Evolutionary conservation across 2,329 filamentous ascomycete genomes (phyloP).

Genomic region (Orbilia brochopaga): DNA sequence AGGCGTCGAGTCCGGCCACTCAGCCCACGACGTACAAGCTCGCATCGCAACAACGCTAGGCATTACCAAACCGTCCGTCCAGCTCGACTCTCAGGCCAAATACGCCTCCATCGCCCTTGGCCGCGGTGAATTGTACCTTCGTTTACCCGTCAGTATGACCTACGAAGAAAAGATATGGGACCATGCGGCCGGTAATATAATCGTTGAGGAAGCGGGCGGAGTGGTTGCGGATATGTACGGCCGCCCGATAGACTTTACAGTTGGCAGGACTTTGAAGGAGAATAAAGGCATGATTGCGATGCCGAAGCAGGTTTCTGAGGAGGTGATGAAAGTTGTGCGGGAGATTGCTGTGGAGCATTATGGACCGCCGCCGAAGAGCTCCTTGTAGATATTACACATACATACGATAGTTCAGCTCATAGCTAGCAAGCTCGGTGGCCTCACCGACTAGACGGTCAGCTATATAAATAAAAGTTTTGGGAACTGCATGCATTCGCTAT

Average conservation of each 20-base stretch:
- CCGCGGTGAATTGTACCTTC: conserved; percentile 90
- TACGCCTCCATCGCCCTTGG: conserved; percentile 94
- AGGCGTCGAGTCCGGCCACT: conserved; percentile 92
- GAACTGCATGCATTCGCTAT: conserved; percentile 15
- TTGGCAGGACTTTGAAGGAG: conserved; percentile 80
- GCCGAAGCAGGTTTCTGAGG: conserved; percentile 73
- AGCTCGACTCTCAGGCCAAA: conserved; percentile 98
- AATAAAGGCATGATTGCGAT: conserved; percentile 96
- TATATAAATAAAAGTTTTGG: too few relatives aligned
- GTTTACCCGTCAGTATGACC: conserved; percentile 76
- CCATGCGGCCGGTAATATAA: conserved; percentile 91
- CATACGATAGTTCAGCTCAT: not conserved
- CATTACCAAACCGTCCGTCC: conserved; percentile 85
- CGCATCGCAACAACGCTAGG: conserved; percentile 82
- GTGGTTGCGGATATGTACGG: conserved; percentile 88
- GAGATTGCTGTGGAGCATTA: conserved; percentile 63
- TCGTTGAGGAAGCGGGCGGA: conserved; percentile 92
- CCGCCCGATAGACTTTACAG: conserved; percentile 81
- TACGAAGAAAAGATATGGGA: conserved; percentile 99
- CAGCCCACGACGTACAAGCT: conserved; percentile 84
- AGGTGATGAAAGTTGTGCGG: conserved; percentile 82
- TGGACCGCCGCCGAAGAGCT: conserved; percentile 28
- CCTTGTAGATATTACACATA: conserved; percentile 21
- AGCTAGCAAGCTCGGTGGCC: too few relatives aligned
- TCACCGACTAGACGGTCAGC: too few relatives aligned